These are phyloP conservation scores for Leishmania major DNA, from an alignment of 208 protist genomes.

Conservation along the genomic window DNA sequence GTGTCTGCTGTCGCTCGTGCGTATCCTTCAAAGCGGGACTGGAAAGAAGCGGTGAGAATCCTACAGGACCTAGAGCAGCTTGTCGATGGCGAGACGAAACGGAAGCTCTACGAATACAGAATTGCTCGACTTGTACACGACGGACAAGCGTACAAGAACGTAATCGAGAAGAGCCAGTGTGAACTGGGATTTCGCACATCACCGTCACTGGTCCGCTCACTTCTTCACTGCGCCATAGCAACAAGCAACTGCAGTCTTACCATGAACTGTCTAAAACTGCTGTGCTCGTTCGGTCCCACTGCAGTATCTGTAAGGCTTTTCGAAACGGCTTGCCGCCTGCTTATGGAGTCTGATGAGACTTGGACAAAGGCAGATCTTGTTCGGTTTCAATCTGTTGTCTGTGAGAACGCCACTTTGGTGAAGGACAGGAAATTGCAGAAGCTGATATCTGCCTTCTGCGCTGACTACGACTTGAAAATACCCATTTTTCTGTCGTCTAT, in stretches of 20 bases:
- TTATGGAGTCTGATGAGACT: constrained; percentile 2
- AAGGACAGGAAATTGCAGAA: constrained; percentile 16
- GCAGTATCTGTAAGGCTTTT: constrained; percentile 17
- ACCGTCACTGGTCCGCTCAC: constrained; percentile 25
- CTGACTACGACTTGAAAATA: constrained; percentile 32
- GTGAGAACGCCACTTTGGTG: constrained; percentile 8
- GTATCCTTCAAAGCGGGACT: constrained; percentile 17
- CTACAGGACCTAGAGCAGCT: constrained; percentile 13
- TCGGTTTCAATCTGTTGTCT: constrained; percentile 19
- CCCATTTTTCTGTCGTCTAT: constrained; percentile 11
- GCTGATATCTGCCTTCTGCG: constrained; percentile 22
- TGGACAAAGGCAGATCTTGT: constrained; percentile 7
- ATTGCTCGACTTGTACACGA: constrained; percentile 27
- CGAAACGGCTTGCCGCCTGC: constrained; percentile 11
- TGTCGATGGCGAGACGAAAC: constrained; percentile 11
- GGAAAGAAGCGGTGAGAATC: constrained; percentile 16
- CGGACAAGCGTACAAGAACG: constrained; percentile 16
- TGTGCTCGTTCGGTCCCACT: not conserved
- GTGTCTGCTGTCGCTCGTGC: constrained; percentile 26
- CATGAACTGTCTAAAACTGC: constrained; percentile 9
- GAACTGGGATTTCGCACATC: constrained; percentile 21
- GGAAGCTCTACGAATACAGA: constrained; percentile 23
- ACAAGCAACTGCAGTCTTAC: constrained; percentile 1
- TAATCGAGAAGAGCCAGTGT: constrained; percentile 10
- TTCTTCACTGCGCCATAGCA: constrained; percentile 26